Base-by-base conservation (phyloP, 2,329 filamentous ascomycete genomes). In the Calonectria crousiana region DNA sequence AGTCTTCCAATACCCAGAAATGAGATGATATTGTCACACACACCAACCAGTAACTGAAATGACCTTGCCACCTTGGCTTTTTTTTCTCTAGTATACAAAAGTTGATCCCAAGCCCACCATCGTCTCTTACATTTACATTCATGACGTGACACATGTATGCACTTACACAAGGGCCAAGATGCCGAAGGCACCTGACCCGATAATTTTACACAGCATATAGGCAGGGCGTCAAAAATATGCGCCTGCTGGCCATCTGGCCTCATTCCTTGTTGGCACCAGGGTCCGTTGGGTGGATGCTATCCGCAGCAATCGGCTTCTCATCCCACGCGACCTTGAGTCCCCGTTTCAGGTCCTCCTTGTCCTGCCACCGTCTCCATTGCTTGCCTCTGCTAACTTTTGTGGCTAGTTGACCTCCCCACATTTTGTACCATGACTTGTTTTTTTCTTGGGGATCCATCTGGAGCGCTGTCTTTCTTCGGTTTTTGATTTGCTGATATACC, bases 401-500 rank as follows among this genome's bases (percentile, higher is more conserved):
- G 8, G 84, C 79, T 71, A 90, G 81, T 11, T 81, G 78, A 34
- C 88, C 87, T 23, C 76, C 70, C 77, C 88, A 90, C 83, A 89
- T 86, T 30, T 75, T 75, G 77, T 92, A 91, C 81, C 86, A 88
- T 30, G 85, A 83, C 3, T 81, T 78, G 1, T 84, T 84, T 16
- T 85, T 85, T 18, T 86, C 83, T 5, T 85, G 84, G 18, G 87
- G 85, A 14, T 88, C 84, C 16, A 84, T 82, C 1, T 74, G 81
- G 44, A 92, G 81, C 0, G 85, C 84, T 36, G 86, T 86, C 58
- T 84, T 85, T 16, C 95, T 90, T 20, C 93, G 88, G 4, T 79
- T 83, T 81, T 92, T 90, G 72, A 91, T 87, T 66, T 88, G 85
- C 1, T 81, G 52, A 82, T 95, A 95, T 30, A 94, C 83, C 0